These are phyloP conservation scores for Symbiodinium natans DNA, from an alignment of 73 alveolate genomes.

Conservation along the genomic window DNA sequence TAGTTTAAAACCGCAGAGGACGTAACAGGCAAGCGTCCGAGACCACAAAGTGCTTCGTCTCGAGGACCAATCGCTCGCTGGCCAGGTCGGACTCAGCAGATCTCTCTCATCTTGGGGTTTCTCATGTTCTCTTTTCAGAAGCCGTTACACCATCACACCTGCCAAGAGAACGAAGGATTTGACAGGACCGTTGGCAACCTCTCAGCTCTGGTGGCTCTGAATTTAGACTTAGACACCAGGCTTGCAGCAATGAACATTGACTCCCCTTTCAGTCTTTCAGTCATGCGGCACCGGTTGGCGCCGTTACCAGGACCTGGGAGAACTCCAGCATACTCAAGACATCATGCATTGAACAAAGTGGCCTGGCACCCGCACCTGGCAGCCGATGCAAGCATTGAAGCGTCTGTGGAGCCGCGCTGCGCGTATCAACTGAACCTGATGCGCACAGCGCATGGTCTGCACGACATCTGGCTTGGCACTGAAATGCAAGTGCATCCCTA, in stretches of 20 bases:
- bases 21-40: background rate
- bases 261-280: background rate
- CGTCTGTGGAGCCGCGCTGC: slow-evolving; percentile 70
- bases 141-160: background rate
- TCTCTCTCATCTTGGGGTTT: background rate
- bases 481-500: too few species aligned
- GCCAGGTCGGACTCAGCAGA: slow-evolving; percentile 59
- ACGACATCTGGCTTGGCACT: too few species aligned
- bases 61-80: slow-evolving; percentile 67
- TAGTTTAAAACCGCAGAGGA: too few species aligned
- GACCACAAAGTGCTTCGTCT: slow-evolving; percentile 80
- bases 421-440: slow-evolving; percentile 42
- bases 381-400: slow-evolving; percentile 54
- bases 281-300: slow-evolving; percentile 65
- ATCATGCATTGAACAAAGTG: too few species aligned
- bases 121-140: background rate
- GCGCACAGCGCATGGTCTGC: background rate
- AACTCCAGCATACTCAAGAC: too few species aligned
- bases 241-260: background rate
- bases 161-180: background rate
- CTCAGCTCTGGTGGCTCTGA: background rate
- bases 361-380: slow-evolving; percentile 22
- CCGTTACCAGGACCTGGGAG: slow-evolving; percentile 40
- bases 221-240: background rate
- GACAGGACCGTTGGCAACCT: background rate